A percentile compares a stretch with the other conserved stretches of the same genome.
Evolutionary conservation across 371 early-diverging fungal species (phyloP).

Genomic region (Mucor piriformis): DNA sequence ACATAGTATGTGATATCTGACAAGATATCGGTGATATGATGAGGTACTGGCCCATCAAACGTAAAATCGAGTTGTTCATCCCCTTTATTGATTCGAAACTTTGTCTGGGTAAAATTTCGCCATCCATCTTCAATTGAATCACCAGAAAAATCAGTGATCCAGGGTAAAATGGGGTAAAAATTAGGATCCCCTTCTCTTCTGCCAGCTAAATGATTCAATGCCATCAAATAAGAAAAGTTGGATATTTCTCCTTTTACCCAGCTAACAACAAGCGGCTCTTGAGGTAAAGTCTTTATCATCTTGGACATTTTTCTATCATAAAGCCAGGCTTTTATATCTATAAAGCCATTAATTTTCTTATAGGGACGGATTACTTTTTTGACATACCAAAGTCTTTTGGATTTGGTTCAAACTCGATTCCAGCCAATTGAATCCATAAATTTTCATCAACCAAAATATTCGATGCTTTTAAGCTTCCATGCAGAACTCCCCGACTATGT

Average conservation of each 20-base stretch:
- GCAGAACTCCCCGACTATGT: constrained; percentile 60
- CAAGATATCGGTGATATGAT: constrained; percentile 72
- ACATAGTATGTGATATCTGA: constrained; percentile 76
- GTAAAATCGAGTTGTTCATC: constrained; percentile 75
- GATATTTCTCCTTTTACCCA: constrained; percentile 81
- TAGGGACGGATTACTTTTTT: not conserved
- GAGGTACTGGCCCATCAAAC: constrained; percentile 70
- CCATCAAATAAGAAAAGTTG: constrained; percentile 85
- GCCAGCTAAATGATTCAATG: constrained; percentile 77
- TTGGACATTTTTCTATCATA: constrained; percentile 23
- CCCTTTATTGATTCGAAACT: constrained; percentile 75
- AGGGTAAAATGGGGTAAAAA: constrained; percentile 75
- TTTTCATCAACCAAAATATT: constrained; percentile 70
- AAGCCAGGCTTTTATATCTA: constrained; percentile 31
- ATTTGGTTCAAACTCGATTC: constrained; percentile 57
- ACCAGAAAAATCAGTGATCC: constrained; percentile 74
- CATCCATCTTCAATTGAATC: constrained; percentile 54
- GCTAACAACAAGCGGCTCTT: constrained; percentile 61
- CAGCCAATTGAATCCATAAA: constrained; percentile 63
- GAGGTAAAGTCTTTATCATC: constrained; percentile 39
- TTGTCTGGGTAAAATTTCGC: constrained; percentile 70
- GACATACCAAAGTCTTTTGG: constrained; percentile 29
- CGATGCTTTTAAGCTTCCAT: constrained; percentile 62
- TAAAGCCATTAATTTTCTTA: not conserved
- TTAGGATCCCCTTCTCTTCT: constrained; percentile 70